These are phyloP conservation scores for Botrytis pseudocinerea DNA, from an alignment of 2,329 filamentous ascomycete genomes.

Conservation along the genomic window DNA sequence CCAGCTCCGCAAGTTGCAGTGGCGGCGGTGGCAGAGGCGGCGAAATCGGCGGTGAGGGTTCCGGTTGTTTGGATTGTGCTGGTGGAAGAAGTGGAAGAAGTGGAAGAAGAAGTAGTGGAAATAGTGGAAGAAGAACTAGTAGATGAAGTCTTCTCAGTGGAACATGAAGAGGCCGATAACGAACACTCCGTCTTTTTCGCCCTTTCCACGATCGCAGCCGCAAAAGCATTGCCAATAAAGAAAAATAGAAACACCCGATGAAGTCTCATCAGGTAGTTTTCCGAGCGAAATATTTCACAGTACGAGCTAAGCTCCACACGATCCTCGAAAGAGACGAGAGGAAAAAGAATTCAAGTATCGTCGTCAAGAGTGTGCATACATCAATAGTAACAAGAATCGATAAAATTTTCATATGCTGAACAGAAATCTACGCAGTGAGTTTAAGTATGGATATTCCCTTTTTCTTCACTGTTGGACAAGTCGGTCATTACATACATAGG, in stretches of 20 bases:
- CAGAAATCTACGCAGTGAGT: neutral
- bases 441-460: neutral
- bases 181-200: neutral
- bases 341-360: neutral
- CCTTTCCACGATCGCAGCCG: neutral
- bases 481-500: neutral
- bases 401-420: neutral
- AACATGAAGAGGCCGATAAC: neutral
- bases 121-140: neutral
- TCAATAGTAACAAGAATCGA: neutral
- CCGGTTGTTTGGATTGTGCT: neutral
- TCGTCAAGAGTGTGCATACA: neutral
- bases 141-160: neutral
- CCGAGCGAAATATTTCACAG: neutral
- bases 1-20: neutral
- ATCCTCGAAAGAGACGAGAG: neutral
- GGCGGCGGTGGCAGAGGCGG: neutral
- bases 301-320: neutral
- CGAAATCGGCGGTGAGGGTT: neutral
- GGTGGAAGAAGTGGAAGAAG: neutral
- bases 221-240: slow-evolving; percentile 3
- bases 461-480: neutral
- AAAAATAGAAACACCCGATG: neutral
- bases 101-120: neutral
- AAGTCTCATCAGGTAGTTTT: neutral